phyloP scores from a whole-genome alignment of 2,329 filamentous ascomycete species.

The Fusarium equiseti region DNA sequence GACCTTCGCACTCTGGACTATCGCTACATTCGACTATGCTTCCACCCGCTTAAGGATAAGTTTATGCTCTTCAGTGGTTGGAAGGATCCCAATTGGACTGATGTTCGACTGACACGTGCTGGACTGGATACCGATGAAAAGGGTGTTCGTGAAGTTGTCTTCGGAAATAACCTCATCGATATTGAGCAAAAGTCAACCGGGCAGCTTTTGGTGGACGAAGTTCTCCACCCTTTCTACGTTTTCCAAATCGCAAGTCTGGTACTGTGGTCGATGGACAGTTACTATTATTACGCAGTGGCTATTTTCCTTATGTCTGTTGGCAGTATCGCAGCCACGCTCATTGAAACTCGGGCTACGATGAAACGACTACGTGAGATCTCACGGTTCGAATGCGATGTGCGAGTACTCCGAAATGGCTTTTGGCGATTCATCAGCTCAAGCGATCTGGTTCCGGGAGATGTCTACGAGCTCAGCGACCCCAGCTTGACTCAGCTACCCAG shows the following conservation, averaged over 20 bases:
- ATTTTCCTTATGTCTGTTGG: constrained; percentile 95
- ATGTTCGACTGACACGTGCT: constrained; percentile 77
- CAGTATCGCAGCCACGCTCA: constrained; percentile 88
- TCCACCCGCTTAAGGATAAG: constrained; percentile 88
- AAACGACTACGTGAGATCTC: constrained; percentile 89
- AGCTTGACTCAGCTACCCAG: constrained; percentile 88
- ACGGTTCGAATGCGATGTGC: constrained; percentile 92
- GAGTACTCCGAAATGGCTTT: constrained; percentile 93
- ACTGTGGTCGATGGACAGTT: constrained; percentile 94
- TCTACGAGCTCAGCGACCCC: constrained; percentile 97
- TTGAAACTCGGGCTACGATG: constrained; percentile 96
- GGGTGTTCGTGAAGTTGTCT: constrained; percentile 83
- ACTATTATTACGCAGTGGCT: constrained; percentile 96
- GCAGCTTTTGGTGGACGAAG: constrained; percentile 91
- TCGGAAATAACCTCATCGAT: constrained; percentile 90
- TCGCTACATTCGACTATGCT: constrained; percentile 93
- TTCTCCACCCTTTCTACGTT: constrained; percentile 97
- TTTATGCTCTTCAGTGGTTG: constrained; percentile 89
- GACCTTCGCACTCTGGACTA: constrained; percentile 86
- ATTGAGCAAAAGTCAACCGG: constrained; percentile 89
- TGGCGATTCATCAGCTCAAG: constrained; percentile 90
- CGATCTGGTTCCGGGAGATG: constrained; percentile 93
- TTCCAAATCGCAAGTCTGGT: constrained; percentile 96
- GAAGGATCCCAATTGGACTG: constrained; percentile 93
- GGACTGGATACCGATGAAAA: constrained; percentile 93